Base-by-base conservation (phyloP, 495 filamentous ascomycete species). In the Pyronema domesticum region DNA sequence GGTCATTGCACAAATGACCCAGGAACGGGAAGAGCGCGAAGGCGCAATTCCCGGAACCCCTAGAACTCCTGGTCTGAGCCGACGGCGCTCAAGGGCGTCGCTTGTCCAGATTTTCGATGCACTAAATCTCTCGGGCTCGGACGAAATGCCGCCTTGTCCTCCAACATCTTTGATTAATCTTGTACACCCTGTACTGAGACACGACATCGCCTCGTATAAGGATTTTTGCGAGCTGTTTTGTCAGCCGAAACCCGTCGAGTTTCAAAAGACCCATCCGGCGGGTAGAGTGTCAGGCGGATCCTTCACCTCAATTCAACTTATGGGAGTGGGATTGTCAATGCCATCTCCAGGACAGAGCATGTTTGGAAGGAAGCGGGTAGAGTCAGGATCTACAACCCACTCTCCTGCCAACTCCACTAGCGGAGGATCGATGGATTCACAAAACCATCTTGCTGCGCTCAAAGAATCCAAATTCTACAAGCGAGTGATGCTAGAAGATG, bases 391-490 rank as follows among this genome's bases (percentile, higher is more conserved):
- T 47, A 55, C 59, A 47, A 62, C 39, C 53, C 53, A 55, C 52
- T 65, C 63, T 40, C 62, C 63, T 39, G 62, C 62, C 49, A 17
- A 23, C 15, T 54, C 52, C 1, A 30, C 40, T 17, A 46, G 43
- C 14, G 35, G 37, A 13, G 39, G 39, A n/a, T n/a, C 36, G 7
- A 14, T 18, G 14, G 52, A 46, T 18, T 13, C n/a, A 14, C 52
- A 54, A 40, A 17, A 34, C n/a, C 11, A 14, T n/a, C 14, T 39
- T 13, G n/a, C 11, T 9, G 37, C 52, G 45, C 69, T 98, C 44
- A 94, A 94, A 62, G 91, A 95, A 53, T 86, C 83, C 3, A 83
- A 82, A 57, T 96, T 95, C 67, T 98, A 88, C 69, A 98, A 98
- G 68, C 79, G 91, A 17, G 78, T 76, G 6, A 68, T 95, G 10